Percentiles rank a stretch among this genome's conserved stretches.
phyloP scores from a whole-genome alignment of 2,329 filamentous ascomycete genomes.

The Diaporthe humulicola region DNA sequence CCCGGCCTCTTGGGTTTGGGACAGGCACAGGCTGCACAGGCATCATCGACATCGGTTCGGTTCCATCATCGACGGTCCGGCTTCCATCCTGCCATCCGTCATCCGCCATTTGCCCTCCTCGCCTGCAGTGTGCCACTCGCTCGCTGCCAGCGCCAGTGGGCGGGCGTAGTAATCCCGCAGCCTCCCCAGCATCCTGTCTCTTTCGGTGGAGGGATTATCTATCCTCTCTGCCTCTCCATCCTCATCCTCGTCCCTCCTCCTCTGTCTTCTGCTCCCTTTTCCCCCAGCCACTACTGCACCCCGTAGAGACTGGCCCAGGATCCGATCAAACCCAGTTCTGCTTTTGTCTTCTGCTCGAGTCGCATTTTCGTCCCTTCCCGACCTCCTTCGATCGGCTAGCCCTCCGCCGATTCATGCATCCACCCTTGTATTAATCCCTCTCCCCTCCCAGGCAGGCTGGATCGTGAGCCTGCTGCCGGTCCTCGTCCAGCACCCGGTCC shows the following conservation, averaged over 20 bases:
- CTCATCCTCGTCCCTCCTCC: not conserved
- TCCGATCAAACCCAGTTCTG: conserved; percentile 4
- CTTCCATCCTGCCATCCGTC: not conserved
- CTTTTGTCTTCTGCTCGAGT: not conserved
- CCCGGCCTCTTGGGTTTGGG: conserved; percentile 23
- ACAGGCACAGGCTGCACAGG: not conserved
- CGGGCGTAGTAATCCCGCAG: conserved; percentile 20
- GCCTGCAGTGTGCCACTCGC: not conserved
- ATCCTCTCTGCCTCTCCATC: not conserved
- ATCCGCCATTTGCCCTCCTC: not conserved
- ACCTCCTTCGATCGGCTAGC: not conserved
- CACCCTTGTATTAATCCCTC: not conserved
- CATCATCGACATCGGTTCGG: conserved; percentile 17
- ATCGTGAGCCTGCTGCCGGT: not conserved
- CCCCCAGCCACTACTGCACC: not conserved
- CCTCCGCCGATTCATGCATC: conserved; percentile 22
- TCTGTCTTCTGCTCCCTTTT: not conserved
- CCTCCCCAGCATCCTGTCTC: not conserved
- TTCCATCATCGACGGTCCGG: conserved; percentile 9
- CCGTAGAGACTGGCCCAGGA: not conserved
- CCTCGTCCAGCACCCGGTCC: not conserved
- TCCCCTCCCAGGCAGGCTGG: not conserved
- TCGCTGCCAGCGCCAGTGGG: not conserved
- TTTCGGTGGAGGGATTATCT: not conserved
- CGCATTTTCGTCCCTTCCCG: conserved; percentile 13